Base-by-base conservation (phyloP, 495 filamentous ascomycete species). In the Cryomyces minteri region DNA sequence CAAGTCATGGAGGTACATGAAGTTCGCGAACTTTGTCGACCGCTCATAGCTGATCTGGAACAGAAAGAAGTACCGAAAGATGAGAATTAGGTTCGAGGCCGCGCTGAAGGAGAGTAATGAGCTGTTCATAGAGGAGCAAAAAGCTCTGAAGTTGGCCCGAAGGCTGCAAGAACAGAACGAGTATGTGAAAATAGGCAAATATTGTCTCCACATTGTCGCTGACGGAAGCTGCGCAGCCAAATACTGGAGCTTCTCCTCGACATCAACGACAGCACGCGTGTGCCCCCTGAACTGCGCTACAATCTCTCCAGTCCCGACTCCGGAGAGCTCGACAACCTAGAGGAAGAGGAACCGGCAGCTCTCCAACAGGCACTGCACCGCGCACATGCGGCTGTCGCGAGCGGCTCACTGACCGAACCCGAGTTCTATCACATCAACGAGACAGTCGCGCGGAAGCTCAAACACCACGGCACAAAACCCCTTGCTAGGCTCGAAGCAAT, bases 51-150 rank as follows among this genome's bases (percentile, higher is more conserved):
- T 38, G 9, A 38, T 38, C 34, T 3, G 42, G 1, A 32, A 53
- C 61, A 88, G 85, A 65, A 94, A 92, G 65, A 98, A 98, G 66
- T 98, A 88, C 62, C 77, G 83, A 45, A 98, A 98, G 66, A 77
- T 93, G 67, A 80, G 82, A 55, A 68, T 84, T 54, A 70, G 73
- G 36, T 98, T 95, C 53, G 86, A 95, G 53, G 70, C 79, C 39
- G 74, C 73, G 54, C 86, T 88, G 76, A 72, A 74, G 42, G 76
- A 82, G 42, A 87, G 78, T 53, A 83, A 92, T 55, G 68, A 69
- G 34, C 67, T 93, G 36, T 84, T 82, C 59, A 73, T 71, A 45
- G 73, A 83, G 34, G 86, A 90, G 58, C 73, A 82, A 58, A 77
- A 82, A 47, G 82, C 85, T 7, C 70, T 76, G 45, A 76, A 76